Evolutionary conservation across 1,284 basidiomycete genomes (phyloP).

Genomic region (Trichosporon coremiiforme): DNA sequence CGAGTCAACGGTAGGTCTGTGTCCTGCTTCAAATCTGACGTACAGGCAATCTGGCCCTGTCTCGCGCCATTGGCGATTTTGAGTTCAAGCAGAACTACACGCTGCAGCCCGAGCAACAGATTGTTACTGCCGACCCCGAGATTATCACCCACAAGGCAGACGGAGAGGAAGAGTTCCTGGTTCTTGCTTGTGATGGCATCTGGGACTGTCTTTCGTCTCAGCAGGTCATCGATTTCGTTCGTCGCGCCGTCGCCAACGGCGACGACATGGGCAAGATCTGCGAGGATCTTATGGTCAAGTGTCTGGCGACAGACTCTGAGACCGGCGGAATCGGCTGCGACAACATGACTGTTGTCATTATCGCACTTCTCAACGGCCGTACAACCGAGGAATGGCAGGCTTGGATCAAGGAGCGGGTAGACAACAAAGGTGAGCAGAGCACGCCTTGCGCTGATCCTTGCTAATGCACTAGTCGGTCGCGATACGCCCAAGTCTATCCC

Average conservation of each 20-base stretch:
- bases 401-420: constrained; percentile 85
- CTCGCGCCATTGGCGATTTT: constrained; percentile 95
- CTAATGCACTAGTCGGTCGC: constrained; percentile 58
- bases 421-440: constrained; percentile 72
- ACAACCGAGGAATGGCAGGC: constrained; percentile 90
- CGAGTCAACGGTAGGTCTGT: constrained; percentile 87
- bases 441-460: constrained; percentile 22
- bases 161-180: constrained; percentile 91
- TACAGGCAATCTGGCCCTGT: constrained; percentile 90
- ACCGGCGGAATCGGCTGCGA: constrained; percentile 96
- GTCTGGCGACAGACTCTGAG: constrained; percentile 89
- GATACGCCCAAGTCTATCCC: constrained; percentile 60
- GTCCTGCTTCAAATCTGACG: constrained; percentile 11
- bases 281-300: constrained; percentile 89
- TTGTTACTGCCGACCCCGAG: constrained; percentile 95
- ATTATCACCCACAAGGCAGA: constrained; percentile 77
- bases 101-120: constrained; percentile 82
- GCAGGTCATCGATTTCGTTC: constrained; percentile 86
- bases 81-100: constrained; percentile 95
- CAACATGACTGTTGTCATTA: constrained; percentile 96
- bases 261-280: constrained; percentile 78
- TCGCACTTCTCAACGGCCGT: constrained; percentile 82
- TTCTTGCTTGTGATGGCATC: constrained; percentile 97
- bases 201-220: constrained; percentile 98
- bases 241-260: constrained; percentile 78